Evolutionary conservation across 805 yeast species (phyloP).

Genomic region (Debaryomyces castellii): DNA sequence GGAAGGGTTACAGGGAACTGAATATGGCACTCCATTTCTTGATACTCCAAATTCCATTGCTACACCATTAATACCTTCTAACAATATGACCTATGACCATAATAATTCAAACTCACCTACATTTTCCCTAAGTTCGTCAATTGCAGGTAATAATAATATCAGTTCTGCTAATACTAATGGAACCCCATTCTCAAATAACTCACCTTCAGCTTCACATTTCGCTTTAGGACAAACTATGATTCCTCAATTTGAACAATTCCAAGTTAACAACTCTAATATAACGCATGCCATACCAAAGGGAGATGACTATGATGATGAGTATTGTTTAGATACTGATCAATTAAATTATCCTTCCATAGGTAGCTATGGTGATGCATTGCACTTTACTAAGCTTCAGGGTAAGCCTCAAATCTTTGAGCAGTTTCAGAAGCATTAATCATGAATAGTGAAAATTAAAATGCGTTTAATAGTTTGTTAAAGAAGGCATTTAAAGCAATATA

Average conservation of each 20-base stretch:
- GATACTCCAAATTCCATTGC: constrained; percentile 8
- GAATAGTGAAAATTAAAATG: too few relatives aligned
- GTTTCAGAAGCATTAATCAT: background rate
- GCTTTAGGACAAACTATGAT: constrained; percentile 3
- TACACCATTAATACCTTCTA: constrained; percentile 8
- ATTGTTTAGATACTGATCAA: constrained; percentile 43
- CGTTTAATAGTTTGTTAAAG: too few relatives aligned
- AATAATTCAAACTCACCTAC: constrained; percentile 11
- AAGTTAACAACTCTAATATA: constrained; percentile 1
- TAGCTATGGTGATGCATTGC: constrained; percentile 4
- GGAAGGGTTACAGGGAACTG: constrained; percentile 4
- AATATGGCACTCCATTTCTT: constrained; percentile 7
- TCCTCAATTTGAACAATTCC: constrained; percentile 3
- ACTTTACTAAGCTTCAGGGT: background rate
- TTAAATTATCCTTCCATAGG: constrained; percentile 18
- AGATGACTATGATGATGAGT: constrained; percentile 43
- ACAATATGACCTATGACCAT: constrained; percentile 2
- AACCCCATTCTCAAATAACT: constrained; percentile 6
- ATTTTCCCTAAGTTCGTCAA: constrained; percentile 9
- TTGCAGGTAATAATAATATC: constrained; percentile 3
- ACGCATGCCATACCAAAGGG: constrained; percentile 1
- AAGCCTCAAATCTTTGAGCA: background rate
- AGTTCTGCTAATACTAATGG: background rate
- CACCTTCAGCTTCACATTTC: constrained; percentile 6
- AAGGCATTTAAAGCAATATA: too few relatives aligned